Evolutionary conservation across 2,329 filamentous ascomycete genomes (phyloP), one percentile per base, ranked within the genome.

Genomic region (Periconia macrospinosa): DNA sequence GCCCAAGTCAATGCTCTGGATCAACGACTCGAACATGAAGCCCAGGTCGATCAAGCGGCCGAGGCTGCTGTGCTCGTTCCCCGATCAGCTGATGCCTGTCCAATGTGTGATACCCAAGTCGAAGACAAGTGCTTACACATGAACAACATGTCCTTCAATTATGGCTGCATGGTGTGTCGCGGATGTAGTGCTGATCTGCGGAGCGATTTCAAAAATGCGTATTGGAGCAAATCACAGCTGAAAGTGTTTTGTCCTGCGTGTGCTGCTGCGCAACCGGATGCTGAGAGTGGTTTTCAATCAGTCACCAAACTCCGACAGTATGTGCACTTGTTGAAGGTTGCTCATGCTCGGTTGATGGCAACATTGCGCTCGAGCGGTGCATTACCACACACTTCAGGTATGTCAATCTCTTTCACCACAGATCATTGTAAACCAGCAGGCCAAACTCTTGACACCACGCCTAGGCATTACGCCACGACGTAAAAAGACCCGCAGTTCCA

Each of bases 251-350:
- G 94, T 76, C 81, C 74, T 50, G 81, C 78, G 45, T 96, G 91
- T 69, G 82, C 82, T 41, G 76, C 78, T 40, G 81, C 81, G 61
- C 79, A 80, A 47, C 79, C 82, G 9, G 86, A 87, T 56, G 77
- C 78, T 1, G 76, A 80, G 55, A 77, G 75, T n/a, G 83, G 83
- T 0, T 90, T 97, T 66, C 83, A 87, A 56, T 84, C 86, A 56
- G 85, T 97, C 37, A 90, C 90, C 17, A 92, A 95, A 72, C 79
- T 99, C 50, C 89, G 94, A 69, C 93, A 99, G 77, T 99, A 96
- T 70, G 87, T 97, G 6, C 97, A 97, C 74, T 79, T 99, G 18
- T 81, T 99, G 41, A 86, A 91, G 66, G 94, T 99, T 19, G 94
- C 94, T 17, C 83, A 99, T 61, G 94, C 94, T 20, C 83, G 94